Evolutionary conservation across 78 protist genomes (phyloP), one percentile per base, ranked within the genome.

Genomic region (Blattamonas nauphoetae): DNA sequence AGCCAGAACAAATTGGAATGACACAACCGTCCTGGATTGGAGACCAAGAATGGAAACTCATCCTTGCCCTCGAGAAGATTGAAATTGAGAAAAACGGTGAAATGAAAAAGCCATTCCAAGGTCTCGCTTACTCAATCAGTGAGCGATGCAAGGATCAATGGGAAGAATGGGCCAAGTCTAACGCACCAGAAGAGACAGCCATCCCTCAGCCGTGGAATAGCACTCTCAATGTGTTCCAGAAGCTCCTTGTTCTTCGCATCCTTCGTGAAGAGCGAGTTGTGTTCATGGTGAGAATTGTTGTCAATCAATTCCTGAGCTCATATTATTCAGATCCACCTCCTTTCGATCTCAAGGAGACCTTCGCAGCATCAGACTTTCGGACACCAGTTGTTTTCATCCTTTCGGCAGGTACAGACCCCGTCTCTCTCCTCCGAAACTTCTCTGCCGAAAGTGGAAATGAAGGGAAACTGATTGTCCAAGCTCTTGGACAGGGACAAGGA

Each of bases 211-310:
- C 77, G 64, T 89, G 92, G 90, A 84, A 87, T 0, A 32, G 1
- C 1, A 1, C 21, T 45, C 85, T 92, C 42, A 5, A 78, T 1
- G 42, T 46, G 34, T 89, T 92, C 85, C 86, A 88, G 38, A 34
- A 36, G 84, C 45, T 95, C 87, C 6, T 91, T 29, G 5, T 95
- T 5, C 0, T 93, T 33, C 63, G 87, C 36, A 63, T 78, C 6
- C 44, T 91, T 46, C 88, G 95, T 1, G 33, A 21, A 21, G 96
- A 95, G 89, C 89, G 92, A 80, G 34, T 93, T 0, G 55, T 90
- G 44, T 86, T 55, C 4, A 81, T 81, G 44, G 44, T 46, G 2
- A 32, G 71, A 34, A 1, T 44, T n/a, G 45, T 77, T 33, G 45
- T 89, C 34, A 3, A 85, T 4, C 1, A 0, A 1, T 11, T 1